Conservation (phyloP, 73 alveolate species). For the Blepharisma japonicum region DNA sequence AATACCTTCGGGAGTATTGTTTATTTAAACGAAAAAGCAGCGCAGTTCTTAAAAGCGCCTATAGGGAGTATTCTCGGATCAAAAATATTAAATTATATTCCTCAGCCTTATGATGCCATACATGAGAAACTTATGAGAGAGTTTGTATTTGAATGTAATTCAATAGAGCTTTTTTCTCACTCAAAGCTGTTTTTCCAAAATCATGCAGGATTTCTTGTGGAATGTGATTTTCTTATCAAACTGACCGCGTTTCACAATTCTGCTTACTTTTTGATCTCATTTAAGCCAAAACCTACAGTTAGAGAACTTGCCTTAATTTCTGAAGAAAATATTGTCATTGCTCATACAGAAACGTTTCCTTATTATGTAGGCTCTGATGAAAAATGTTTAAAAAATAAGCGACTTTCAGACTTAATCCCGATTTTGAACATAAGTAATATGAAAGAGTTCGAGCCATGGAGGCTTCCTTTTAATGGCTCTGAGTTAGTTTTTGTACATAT, state of each 20-base stretch:
- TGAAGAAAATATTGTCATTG: neutral
- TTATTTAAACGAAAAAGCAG: neutral
- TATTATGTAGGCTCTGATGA: too few species aligned
- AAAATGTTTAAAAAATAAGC: too few species aligned
- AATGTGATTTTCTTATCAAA: neutral
- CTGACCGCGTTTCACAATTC: neutral
- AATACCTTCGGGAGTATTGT: neutral
- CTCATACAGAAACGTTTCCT: neutral
- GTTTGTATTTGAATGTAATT: neutral
- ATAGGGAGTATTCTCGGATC: neutral
- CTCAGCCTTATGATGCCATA: neutral
- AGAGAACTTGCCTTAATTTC: neutral
- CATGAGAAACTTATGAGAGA: neutral
- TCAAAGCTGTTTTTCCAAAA: neutral
- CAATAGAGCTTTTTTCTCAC: neutral
- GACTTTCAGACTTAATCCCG: too few species aligned
- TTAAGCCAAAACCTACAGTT: neutral
- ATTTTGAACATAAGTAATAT: too few species aligned
- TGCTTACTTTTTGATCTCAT: neutral
- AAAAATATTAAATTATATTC: neutral
- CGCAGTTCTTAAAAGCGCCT: neutral
- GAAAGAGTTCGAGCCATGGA: too few species aligned
- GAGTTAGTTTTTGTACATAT: too few species aligned
- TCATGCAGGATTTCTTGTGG: slow-evolving; percentile 17
- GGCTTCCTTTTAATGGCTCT: too few species aligned